A percentile compares a stretch with the other conserved stretches of the same genome.
Evolutionary conservation across 1,284 basidiomycete species (phyloP).

Genomic region (Ceratobasidium sp.): DNA sequence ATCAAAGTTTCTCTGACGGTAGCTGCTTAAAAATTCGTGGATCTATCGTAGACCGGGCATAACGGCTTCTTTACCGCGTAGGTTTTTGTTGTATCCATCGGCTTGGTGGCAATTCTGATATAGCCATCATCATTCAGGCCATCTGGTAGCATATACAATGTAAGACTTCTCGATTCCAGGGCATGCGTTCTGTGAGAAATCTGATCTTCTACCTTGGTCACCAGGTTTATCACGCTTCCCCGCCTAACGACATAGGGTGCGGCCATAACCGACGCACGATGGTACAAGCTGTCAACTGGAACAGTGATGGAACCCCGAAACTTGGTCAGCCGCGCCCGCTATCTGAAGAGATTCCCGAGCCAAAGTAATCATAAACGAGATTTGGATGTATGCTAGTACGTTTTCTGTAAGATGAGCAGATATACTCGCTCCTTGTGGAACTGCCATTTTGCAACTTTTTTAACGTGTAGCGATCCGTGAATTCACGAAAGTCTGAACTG

Average conservation of each 20-base stretch:
- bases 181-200: too few relatives aligned
- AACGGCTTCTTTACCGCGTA: slow-evolving; percentile 54
- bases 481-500: too few relatives aligned
- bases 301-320: slow-evolving; percentile 44
- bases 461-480: too few relatives aligned
- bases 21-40: background rate
- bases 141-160: slow-evolving; percentile 57
- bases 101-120: background rate
- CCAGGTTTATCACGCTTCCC: slow-evolving; percentile 48
- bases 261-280: slow-evolving; percentile 45
- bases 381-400: too few relatives aligned
- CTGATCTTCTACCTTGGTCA: background rate
- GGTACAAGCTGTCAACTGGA: slow-evolving; percentile 46
- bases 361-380: too few relatives aligned
- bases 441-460: too few relatives aligned
- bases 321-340: slow-evolving; percentile 5
- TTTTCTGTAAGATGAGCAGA: too few relatives aligned
- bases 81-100: background rate
- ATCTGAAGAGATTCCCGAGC: too few relatives aligned
- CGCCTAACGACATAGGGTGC: slow-evolving; percentile 43
- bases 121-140: slow-evolving; percentile 50
- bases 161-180: slow-evolving; percentile 53
- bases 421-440: too few relatives aligned
- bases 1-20: background rate
- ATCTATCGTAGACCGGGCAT: slow-evolving; percentile 8